Conservation (phyloP, 2,329 filamentous ascomycete genomes). For the Arthrobotrys pseudoclavata region DNA sequence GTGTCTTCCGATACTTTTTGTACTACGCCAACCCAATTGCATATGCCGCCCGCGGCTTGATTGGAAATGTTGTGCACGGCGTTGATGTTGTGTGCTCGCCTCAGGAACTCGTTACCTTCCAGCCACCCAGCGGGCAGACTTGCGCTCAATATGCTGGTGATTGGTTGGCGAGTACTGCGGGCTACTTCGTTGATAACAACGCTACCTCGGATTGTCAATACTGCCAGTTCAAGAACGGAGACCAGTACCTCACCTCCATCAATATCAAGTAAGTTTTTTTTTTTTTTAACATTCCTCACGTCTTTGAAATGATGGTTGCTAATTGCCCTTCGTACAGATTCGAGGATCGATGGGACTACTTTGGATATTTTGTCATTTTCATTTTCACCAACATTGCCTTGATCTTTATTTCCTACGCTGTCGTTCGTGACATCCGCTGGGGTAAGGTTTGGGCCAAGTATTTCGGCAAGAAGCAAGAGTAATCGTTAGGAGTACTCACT, state of each 20-base stretch:
- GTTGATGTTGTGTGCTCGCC: conserved; percentile 70
- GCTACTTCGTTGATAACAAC: conserved; percentile 75
- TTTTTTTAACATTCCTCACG: background rate
- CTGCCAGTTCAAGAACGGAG: conserved; percentile 76
- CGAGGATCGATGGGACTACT: conserved; percentile 61
- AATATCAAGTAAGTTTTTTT: conserved; percentile 67
- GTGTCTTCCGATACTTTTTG: conserved; percentile 79
- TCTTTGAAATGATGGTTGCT: background rate
- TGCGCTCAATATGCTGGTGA: conserved; percentile 75
- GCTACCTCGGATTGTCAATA: conserved; percentile 76
- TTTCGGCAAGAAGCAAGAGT: conserved; percentile 54
- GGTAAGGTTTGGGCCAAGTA: conserved; percentile 60
- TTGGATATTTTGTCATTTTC: conserved; percentile 62
- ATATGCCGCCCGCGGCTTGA: conserved; percentile 79
- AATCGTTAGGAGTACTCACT: background rate
- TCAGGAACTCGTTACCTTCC: conserved; percentile 75
- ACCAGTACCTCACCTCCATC: conserved; percentile 75
- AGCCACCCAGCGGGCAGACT: conserved; percentile 75
- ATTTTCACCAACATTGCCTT: conserved; percentile 62
- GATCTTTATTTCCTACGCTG: conserved; percentile 61
- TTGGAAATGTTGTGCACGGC: conserved; percentile 74
- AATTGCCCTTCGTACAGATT: conserved; percentile 38
- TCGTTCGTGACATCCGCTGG: conserved; percentile 63
- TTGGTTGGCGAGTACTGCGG: conserved; percentile 71
- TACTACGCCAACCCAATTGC: conserved; percentile 75